Evolutionary conservation across 2,329 filamentous ascomycete genomes (phyloP).

Genomic region (Trichoderma afroharzianum): DNA sequence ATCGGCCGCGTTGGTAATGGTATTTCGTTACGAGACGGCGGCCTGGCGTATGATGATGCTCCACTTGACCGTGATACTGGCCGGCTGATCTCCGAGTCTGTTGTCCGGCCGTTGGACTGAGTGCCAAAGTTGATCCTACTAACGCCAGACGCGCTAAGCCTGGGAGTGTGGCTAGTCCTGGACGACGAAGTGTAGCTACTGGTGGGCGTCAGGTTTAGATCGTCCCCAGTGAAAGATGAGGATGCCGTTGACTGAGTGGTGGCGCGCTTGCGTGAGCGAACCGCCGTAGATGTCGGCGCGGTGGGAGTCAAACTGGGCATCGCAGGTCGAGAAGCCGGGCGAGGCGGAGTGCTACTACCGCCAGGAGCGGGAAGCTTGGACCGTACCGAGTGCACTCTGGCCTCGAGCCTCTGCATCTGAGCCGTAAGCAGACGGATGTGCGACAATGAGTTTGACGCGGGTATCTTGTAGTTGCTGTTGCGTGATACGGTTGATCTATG

Average conservation of each 20-base stretch:
- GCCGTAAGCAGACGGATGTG: slow-evolving; percentile 93
- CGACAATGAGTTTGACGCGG: slow-evolving; percentile 69
- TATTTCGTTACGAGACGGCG: slow-evolving; percentile 52
- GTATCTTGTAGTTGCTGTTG: slow-evolving; percentile 47
- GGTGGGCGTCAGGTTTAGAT: slow-evolving; percentile 49
- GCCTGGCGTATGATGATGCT: slow-evolving; percentile 52
- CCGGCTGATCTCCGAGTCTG: slow-evolving; percentile 47
- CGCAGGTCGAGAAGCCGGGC: slow-evolving; percentile 65
- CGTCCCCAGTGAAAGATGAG: slow-evolving; percentile 48
- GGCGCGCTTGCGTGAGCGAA: slow-evolving; percentile 67
- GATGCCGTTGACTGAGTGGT: slow-evolving; percentile 54
- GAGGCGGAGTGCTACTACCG: slow-evolving; percentile 63
- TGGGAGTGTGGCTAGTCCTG: slow-evolving; percentile 50
- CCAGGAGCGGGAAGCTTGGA: slow-evolving; percentile 85
- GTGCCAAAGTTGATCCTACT: slow-evolving; percentile 62
- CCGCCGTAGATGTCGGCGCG: slow-evolving; percentile 56
- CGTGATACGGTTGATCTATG: slow-evolving; percentile 54
- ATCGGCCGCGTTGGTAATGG: slow-evolving; percentile 56
- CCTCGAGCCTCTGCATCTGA: slow-evolving; percentile 95
- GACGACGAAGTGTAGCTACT: slow-evolving; percentile 35
- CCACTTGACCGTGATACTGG: slow-evolving; percentile 71
- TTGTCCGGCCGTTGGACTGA: slow-evolving; percentile 51
- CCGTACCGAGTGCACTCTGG: slow-evolving; percentile 83
- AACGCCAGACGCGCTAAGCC: slow-evolving; percentile 60
- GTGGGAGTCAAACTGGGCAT: slow-evolving; percentile 37